Conservation (phyloP, 495 filamentous ascomycete genomes). For the Letharia lupina region DNA sequence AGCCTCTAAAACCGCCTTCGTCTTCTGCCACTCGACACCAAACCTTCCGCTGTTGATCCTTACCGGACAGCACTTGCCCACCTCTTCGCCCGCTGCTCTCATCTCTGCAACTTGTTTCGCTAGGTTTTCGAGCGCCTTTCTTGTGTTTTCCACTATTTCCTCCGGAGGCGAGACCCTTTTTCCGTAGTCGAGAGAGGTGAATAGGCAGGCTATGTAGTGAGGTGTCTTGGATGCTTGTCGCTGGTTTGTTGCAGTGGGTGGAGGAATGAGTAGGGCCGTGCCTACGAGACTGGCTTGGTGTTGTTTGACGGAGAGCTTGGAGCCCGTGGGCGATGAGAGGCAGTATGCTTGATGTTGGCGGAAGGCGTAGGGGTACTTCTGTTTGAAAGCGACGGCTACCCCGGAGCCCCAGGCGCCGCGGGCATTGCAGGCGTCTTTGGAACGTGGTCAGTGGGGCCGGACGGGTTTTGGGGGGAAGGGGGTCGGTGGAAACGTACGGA, state of each 20-base stretch:
- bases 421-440: constrained; percentile 41
- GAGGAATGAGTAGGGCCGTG: constrained; percentile 40
- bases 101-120: constrained; percentile 27
- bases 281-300: constrained; percentile 28
- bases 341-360: constrained; percentile 11
- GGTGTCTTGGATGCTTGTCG: neutral
- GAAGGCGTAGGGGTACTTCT: constrained; percentile 15
- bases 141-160: constrained; percentile 34
- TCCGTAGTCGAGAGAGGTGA: constrained; percentile 36
- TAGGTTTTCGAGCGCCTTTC: constrained; percentile 35
- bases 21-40: constrained; percentile 33
- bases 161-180: constrained; percentile 15
- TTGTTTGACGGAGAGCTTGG: constrained; percentile 15
- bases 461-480: neutral
- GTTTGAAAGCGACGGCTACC: constrained; percentile 9
- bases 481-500: constrained; percentile 30
- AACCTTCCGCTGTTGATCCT: constrained; percentile 41
- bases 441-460: neutral
- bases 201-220: constrained; percentile 45
- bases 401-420: constrained; percentile 38
- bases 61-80: constrained; percentile 31
- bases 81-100: neutral
- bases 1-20: constrained; percentile 28
- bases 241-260: constrained; percentile 26
- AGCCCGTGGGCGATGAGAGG: neutral